These are phyloP conservation scores for Claviceps paspali DNA, from an alignment of 2,329 filamentous ascomycete species.

Conservation along the genomic window DNA sequence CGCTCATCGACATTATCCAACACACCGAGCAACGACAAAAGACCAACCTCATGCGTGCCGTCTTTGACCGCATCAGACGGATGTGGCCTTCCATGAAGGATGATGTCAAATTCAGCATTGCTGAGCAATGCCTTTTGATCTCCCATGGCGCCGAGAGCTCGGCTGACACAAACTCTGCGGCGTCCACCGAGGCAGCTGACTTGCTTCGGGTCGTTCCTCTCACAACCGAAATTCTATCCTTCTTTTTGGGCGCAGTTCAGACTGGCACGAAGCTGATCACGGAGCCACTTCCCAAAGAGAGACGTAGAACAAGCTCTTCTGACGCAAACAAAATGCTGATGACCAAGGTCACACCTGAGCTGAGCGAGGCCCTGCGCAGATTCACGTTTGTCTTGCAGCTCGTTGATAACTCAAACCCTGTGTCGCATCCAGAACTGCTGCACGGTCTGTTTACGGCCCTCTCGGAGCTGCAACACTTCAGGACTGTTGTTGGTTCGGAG, in stretches of 20 bases:
- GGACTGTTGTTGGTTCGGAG: conserved; percentile 66
- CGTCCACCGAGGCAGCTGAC: conserved; percentile 49
- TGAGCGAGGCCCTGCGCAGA: conserved; percentile 54
- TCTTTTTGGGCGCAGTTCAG: conserved; percentile 61
- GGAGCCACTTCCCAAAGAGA: conserved; percentile 59
- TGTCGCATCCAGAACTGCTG: conserved; percentile 60
- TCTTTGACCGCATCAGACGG: conserved; percentile 53
- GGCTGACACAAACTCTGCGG: conserved; percentile 18
- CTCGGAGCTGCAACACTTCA: conserved; percentile 75
- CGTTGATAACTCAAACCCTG: conserved; percentile 65
- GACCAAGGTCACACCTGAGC: conserved; percentile 46
- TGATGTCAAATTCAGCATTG: conserved; percentile 42
- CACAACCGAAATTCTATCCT: conserved; percentile 54
- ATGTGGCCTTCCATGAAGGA: conserved; percentile 62
- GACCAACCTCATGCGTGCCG: conserved; percentile 41
- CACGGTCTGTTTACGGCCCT: conserved; percentile 69
- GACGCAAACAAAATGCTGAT: conserved; percentile 46
- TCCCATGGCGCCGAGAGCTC: conserved; percentile 29
- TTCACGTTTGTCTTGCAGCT: conserved; percentile 81
- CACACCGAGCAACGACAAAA: conserved; percentile 23
- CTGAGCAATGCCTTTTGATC: conserved; percentile 47
- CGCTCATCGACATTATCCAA: conserved; percentile 32
- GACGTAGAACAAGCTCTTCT: conserved; percentile 61
- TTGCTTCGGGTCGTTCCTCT: conserved; percentile 60
- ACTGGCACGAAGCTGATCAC: conserved; percentile 58